Base-by-base conservation (phyloP, 2,329 filamentous ascomycete species). In the Alternaria panax region DNA sequence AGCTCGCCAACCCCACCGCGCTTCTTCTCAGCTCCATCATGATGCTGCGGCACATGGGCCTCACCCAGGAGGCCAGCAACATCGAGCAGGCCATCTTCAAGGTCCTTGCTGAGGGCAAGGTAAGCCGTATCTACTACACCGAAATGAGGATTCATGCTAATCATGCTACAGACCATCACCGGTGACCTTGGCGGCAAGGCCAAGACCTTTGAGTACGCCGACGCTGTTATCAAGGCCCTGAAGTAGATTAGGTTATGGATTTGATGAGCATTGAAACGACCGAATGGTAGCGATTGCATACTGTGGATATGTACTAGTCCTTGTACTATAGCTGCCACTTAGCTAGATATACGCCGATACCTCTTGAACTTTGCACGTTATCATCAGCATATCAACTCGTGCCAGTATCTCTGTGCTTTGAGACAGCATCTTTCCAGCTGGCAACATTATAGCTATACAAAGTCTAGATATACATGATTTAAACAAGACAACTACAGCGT, bases 31-130 rank as follows among this genome's bases (percentile, higher is more conserved):
- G 88, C 81, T 96, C 92, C 80, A 95, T 98, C 85, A 98, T 99
- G 95, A 98, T 99, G 95, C 84, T 99, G 86, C 90, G 95, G 82
- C 95, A 99, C 84, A 98, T 99, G 94, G 89, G 91, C 75, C 86
- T 99, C 67, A 89, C 84, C 80, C 86, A 92, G 66, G 89, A 98
- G 80, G 95, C 95, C 70, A 80, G 85, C 80, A 89, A 88, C 80
- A 98, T 99, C 78, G 92, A 98, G 86, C 91, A 88, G 81, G 95
- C 95, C 69, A 96, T 94, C 77, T 98, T 99, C 81, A 92, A 91
- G 80, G 96, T 93, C 63, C 87, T 99, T 69, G 90, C 93, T 62
- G 93, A 99, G 86, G 95, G 95, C 84, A 97, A 97, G 90, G 85
- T 87, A 77, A 72, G 81, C 74, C 54, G 4, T 36, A 25, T 51